These are phyloP conservation scores for Nannizzia gypsea DNA, from an alignment of 2,329 filamentous ascomycete genomes.

Conservation along the genomic window DNA sequence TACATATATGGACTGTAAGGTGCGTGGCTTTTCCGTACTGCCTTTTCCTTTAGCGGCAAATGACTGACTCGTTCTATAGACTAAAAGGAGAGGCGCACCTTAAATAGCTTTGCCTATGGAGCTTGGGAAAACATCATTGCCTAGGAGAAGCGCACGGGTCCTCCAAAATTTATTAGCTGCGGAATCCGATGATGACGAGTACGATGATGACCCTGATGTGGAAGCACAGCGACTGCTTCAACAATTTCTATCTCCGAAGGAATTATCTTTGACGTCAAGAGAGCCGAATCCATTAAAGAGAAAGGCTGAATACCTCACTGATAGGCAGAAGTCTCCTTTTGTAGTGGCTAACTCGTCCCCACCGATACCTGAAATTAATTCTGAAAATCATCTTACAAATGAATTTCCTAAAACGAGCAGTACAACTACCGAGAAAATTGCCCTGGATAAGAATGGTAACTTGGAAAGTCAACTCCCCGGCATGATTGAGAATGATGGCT, in stretches of 20 bases:
- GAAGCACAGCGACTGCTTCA: slow-evolving; percentile 19
- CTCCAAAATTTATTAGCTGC: neutral
- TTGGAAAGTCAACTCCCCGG: neutral
- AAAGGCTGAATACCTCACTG: neutral
- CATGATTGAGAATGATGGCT: neutral
- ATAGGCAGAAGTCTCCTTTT: neutral
- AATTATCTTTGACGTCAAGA: neutral
- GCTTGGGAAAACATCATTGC: neutral
- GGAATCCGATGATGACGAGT: slow-evolving; percentile 3
- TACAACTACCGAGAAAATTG: neutral
- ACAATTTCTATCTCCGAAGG: slow-evolving; percentile 16
- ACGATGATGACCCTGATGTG: slow-evolving; percentile 15
- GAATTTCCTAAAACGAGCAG: neutral
- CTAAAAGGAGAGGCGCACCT: neutral
- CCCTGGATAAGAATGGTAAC: neutral
- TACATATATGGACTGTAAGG: neutral
- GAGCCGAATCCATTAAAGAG: neutral
- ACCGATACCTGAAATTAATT: neutral
- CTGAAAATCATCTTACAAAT: neutral
- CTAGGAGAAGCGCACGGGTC: neutral
- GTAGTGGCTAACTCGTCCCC: neutral
- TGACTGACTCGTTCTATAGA: neutral
- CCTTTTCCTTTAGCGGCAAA: too few species aligned
- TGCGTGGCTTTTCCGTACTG: neutral
- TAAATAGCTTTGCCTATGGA: neutral